Evolutionary conservation across 1,284 basidiomycete species (phyloP).

Genomic region (Mycena sp.): DNA sequence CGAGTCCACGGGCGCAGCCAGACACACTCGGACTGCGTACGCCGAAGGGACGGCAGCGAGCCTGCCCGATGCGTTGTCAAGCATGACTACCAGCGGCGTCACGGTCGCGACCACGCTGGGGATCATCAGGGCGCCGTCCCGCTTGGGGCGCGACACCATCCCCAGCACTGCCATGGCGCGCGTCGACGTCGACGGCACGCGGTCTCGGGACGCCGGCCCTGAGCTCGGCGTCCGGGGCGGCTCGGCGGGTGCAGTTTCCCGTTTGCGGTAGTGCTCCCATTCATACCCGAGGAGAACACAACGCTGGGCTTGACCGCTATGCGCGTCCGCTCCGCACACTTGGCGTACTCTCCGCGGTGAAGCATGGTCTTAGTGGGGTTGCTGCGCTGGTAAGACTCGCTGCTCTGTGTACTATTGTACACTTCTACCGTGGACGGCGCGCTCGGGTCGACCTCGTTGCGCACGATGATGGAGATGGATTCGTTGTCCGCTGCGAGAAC

Average conservation of each 20-base stretch:
- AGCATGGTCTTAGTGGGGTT: constrained; percentile 63
- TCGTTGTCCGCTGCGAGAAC: constrained; percentile 72
- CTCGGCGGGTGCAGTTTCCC: constrained; percentile 38
- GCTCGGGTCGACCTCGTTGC: constrained; percentile 62
- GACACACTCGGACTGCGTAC: constrained; percentile 66
- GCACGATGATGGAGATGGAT: constrained; percentile 60
- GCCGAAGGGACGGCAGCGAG: constrained; percentile 44
- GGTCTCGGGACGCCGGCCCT: constrained; percentile 27
- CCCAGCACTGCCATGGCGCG: constrained; percentile 36
- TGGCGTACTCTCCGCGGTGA: constrained; percentile 29
- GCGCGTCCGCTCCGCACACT: constrained; percentile 26
- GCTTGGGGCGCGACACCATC: constrained; percentile 47
- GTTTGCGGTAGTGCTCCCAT: neutral
- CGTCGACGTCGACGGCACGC: constrained; percentile 28
- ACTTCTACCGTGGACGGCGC: constrained; percentile 70
- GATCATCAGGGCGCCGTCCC: constrained; percentile 69
- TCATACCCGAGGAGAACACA: constrained; percentile 21
- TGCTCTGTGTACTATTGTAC: constrained; percentile 39
- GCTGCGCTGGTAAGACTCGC: constrained; percentile 13
- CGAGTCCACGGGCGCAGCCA: constrained; percentile 64
- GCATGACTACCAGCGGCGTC: constrained; percentile 54
- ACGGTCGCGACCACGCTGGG: constrained; percentile 64
- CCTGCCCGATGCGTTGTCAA: constrained; percentile 18
- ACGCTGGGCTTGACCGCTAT: constrained; percentile 31
- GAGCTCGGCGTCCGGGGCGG: constrained; percentile 43